phyloP scores from a whole-genome alignment of 139 green algal genomes.

The Chlamydomonas schloesseri region DNA sequence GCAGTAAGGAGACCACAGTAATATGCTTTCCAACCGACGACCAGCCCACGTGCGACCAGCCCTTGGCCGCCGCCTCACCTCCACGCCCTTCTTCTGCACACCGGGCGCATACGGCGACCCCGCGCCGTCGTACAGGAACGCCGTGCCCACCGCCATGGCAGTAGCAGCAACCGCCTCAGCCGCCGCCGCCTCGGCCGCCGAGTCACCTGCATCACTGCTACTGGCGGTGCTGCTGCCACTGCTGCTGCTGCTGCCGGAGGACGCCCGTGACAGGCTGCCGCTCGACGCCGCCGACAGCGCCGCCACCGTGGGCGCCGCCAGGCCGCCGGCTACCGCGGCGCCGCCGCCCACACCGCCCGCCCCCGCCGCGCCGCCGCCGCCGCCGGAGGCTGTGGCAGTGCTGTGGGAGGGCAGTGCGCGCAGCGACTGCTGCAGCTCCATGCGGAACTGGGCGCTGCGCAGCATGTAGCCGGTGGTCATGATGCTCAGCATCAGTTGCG shows the following conservation, averaged over 20 bases:
- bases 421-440: conserved; percentile 71
- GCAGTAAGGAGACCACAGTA: no score
- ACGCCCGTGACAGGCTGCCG: no score
- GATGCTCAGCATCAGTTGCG: conserved; percentile 90
- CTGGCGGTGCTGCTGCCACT: no score
- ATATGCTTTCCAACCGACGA: no score
- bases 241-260: no score
- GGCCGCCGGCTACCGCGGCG: background rate
- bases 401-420: background rate
- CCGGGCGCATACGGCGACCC: conserved; percentile 66
- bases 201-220: no score
- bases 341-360: background rate
- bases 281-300: background rate
- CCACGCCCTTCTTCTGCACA: conserved; percentile 72
- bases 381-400: background rate
- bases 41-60: background rate
- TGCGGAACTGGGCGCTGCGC: conserved; percentile 80
- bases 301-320: background rate
- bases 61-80: background rate
- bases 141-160: background rate
- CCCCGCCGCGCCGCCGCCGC: background rate
- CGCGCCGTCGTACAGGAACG: conserved; percentile 32
- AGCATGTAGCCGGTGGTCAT: conserved; percentile 92
- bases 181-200: background rate
- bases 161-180: background rate